These are phyloP conservation scores for Geotrichum siamense DNA, from an alignment of 1,139 yeast genomes.

Conservation along the genomic window DNA sequence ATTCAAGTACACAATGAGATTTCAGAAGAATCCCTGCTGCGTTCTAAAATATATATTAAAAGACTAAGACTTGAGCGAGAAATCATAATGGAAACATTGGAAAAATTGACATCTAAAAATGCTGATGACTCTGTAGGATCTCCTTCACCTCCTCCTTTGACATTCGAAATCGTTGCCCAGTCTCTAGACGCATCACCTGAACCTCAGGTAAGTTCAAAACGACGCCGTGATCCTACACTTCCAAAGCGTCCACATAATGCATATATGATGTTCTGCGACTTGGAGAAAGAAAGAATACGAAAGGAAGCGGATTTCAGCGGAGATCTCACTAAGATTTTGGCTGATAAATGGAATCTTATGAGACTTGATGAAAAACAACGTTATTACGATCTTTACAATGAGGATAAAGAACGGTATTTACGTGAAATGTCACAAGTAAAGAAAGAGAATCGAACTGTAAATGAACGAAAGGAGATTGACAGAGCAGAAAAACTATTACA, in stretches of 20 bases:
- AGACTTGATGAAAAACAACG: constrained; percentile 66
- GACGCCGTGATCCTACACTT: constrained; percentile 61
- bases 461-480: constrained; percentile 20
- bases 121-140: constrained; percentile 4
- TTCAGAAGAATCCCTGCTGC: constrained; percentile 65
- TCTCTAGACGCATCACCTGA: not conserved
- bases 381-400: constrained; percentile 69
- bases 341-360: constrained; percentile 81
- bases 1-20: constrained; percentile 76
- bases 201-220: not conserved
- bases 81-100: constrained; percentile 70
- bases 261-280: constrained; percentile 76
- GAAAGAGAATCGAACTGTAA: constrained; percentile 25
- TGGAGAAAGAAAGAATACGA: constrained; percentile 68
- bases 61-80: constrained; percentile 79
- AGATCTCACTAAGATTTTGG: constrained; percentile 68
- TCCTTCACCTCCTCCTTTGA: not conserved
- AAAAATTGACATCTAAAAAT: constrained; percentile 28
- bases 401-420: constrained; percentile 69
- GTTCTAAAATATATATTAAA: constrained; percentile 71
- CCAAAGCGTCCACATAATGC: constrained; percentile 92
- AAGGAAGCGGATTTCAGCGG: constrained; percentile 44
- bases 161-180: not conserved
- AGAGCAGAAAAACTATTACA: constrained; percentile 9
- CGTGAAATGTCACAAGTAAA: constrained; percentile 65